Conservation (phyloP, 1,139 yeast species). For the Hyphopichia fennica region DNA sequence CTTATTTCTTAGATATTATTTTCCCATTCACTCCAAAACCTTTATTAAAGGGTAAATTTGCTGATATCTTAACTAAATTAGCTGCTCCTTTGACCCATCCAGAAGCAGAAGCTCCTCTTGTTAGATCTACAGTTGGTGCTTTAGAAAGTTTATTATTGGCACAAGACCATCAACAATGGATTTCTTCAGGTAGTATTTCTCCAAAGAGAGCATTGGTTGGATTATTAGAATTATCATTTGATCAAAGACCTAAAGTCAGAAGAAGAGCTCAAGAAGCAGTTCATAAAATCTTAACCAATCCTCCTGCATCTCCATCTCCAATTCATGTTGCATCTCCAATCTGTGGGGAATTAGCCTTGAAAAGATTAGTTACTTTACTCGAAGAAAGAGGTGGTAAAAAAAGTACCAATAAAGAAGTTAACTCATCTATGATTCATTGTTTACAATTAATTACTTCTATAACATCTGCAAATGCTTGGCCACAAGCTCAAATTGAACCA, state of each 20-base stretch:
- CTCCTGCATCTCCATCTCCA: constrained; percentile 81
- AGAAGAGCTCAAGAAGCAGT: constrained; percentile 93
- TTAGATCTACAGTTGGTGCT: constrained; percentile 83
- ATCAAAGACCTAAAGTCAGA: constrained; percentile 93
- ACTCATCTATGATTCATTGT: constrained; percentile 67
- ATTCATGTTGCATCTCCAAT: constrained; percentile 73
- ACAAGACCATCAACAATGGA: constrained; percentile 82
- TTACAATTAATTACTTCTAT: constrained; percentile 73
- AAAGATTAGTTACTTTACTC: constrained; percentile 49
- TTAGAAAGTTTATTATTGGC: constrained; percentile 77
- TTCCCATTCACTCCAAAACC: constrained; percentile 73
- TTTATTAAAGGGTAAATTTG: constrained; percentile 69
- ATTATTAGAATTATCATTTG: constrained; percentile 74
- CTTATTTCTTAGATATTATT: constrained; percentile 79
- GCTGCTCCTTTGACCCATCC: constrained; percentile 77
- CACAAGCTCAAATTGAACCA: constrained; percentile 62
- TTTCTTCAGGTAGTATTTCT: constrained; percentile 51
- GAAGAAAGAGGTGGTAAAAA: constrained; percentile 29
- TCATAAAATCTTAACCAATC: constrained; percentile 55
- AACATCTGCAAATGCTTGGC: constrained; percentile 81
- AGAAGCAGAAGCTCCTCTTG: constrained; percentile 78
- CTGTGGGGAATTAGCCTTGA: constrained; percentile 69
- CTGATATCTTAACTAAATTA: constrained; percentile 72
- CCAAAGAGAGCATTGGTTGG: constrained; percentile 85
- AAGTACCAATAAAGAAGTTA: constrained; percentile 45